A percentile compares a stretch with the other conserved stretches of the same genome.
Evolutionary conservation across 2,329 filamentous ascomycete genomes (phyloP).

Genomic region (Ciborinia camelliae): DNA sequence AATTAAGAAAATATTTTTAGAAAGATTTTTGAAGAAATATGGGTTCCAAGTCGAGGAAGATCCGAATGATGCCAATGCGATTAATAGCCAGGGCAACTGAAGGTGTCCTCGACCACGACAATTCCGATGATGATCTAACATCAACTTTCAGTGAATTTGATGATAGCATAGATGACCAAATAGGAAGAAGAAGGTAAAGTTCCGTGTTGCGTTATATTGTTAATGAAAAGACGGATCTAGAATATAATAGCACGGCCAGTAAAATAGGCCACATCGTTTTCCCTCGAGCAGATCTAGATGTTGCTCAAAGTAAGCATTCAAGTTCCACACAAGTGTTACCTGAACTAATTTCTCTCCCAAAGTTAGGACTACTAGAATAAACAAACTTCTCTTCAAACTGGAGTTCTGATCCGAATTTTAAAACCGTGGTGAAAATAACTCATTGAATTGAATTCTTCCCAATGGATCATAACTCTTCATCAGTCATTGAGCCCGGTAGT

Average conservation of each 20-base stretch:
- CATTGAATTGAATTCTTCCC: background rate
- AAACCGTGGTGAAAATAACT: background rate
- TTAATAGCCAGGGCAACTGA: slow-evolving; percentile 2
- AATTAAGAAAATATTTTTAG: too few species aligned
- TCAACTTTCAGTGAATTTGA: slow-evolving; percentile 6
- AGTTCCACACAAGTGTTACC: background rate
- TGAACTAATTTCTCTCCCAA: slow-evolving; percentile 13
- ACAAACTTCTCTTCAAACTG: background rate
- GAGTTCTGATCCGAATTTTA: background rate
- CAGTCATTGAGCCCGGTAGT: background rate
- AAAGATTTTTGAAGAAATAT: too few species aligned
- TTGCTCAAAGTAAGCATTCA: slow-evolving; percentile 73
- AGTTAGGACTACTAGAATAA: slow-evolving; percentile 77
- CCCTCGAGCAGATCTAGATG: slow-evolving; percentile 88
- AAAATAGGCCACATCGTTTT: too few species aligned
- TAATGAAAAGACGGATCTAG: too few species aligned
- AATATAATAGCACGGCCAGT: slow-evolving; percentile 68
- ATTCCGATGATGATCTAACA: slow-evolving; percentile 1
- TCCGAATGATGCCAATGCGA: too few species aligned
- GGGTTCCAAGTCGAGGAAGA: too few species aligned
- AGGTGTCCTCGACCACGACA: slow-evolving; percentile 8
- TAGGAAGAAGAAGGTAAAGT: too few species aligned
- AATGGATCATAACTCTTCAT: background rate
- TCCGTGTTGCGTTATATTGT: too few species aligned
- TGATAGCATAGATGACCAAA: slow-evolving; percentile 36